Evolutionary conservation across 305 asterid species (phyloP).

Genomic region (Fraxinus baroniana): DNA sequence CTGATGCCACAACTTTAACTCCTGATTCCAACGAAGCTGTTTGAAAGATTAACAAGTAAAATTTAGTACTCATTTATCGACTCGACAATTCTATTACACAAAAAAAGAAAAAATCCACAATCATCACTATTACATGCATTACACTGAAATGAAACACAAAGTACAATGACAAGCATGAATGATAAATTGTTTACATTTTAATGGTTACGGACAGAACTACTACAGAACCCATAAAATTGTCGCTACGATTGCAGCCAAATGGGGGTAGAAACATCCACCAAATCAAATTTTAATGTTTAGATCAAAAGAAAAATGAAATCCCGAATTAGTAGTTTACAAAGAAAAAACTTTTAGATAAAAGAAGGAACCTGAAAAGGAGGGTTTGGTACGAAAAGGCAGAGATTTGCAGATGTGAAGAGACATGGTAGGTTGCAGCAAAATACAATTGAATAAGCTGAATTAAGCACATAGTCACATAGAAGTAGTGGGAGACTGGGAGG

Average conservation of each 20-base stretch:
- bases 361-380: slow-evolving; percentile 32
- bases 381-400: slow-evolving; percentile 11
- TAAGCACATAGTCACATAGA: neutral
- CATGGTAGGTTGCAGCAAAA: slow-evolving; percentile 22
- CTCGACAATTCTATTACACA: neutral
- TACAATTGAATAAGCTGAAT: neutral
- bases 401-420: slow-evolving; percentile 30
- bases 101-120: neutral
- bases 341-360: neutral
- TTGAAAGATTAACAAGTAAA: slow-evolving; percentile 26
- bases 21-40: slow-evolving; percentile 48
- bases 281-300: neutral
- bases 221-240: neutral
- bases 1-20: slow-evolving; percentile 23
- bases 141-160: neutral
- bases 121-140: neutral
- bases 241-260: neutral
- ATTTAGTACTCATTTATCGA: neutral
- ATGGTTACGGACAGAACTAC: neutral
- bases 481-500: neutral
- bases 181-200: neutral
- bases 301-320: neutral
- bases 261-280: neutral
- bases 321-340: neutral
- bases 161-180: neutral